A percentile compares a stretch with the other conserved stretches of the same genome.
These are phyloP conservation scores for Orbilia blumenaviensis DNA, from an alignment of 2,329 filamentous ascomycete genomes.

Conservation along the genomic window DNA sequence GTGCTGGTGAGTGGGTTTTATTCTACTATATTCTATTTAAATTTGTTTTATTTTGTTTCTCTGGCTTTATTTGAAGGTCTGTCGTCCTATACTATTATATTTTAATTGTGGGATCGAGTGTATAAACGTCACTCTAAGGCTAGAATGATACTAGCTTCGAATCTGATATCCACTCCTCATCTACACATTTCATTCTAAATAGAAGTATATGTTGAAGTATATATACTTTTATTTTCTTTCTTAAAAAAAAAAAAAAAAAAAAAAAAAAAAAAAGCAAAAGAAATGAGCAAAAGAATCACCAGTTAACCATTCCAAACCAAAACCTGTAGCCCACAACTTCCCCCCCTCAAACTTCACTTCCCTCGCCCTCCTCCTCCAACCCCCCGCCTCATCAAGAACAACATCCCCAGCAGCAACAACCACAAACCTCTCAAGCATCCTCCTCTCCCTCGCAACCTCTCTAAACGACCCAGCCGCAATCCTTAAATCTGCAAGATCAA, in stretches of 20 bases:
- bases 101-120: too few relatives aligned
- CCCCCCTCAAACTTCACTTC: constrained; percentile 38
- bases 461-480: constrained; percentile 47
- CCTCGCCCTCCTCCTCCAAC: constrained; percentile 31
- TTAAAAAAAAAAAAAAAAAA: too few relatives aligned
- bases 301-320: neutral
- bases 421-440: neutral
- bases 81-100: too few relatives aligned
- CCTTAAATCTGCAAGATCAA: constrained; percentile 19
- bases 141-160: too few relatives aligned
- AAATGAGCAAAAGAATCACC: neutral
- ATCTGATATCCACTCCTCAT: too few relatives aligned
- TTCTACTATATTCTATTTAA: neutral
- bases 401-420: neutral
- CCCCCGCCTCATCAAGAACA: too few relatives aligned
- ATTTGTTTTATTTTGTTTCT: neutral
- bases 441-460: constrained; percentile 29
- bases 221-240: too few relatives aligned
- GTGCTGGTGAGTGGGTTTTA: constrained; percentile 13
- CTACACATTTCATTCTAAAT: too few relatives aligned
- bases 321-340: constrained; percentile 25
- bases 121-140: too few relatives aligned
- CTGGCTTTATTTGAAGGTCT: neutral
- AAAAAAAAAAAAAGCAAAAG: neutral
- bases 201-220: too few relatives aligned